A percentile compares a stretch with the other conserved stretches of the same genome.
These are phyloP conservation scores for Erysimum pusillum DNA, from an alignment of 441 rosid genomes.

Conservation along the genomic window DNA sequence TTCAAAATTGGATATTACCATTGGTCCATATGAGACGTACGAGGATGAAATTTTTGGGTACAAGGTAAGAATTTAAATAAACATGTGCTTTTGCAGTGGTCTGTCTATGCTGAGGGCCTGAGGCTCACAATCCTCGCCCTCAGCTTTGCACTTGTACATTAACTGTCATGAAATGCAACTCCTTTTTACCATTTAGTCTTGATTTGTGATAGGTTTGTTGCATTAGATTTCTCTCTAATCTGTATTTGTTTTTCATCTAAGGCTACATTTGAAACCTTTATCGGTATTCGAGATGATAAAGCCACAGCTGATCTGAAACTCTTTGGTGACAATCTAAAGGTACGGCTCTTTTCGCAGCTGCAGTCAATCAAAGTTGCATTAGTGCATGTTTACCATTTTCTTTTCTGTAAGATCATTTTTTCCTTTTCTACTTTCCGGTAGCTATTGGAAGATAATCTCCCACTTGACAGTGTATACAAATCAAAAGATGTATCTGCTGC, in stretches of 20 bases:
- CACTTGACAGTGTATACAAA: constrained; percentile 78
- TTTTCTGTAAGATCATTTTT: constrained; percentile 36
- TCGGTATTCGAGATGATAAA: constrained; percentile 86
- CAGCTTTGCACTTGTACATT: constrained; percentile 11
- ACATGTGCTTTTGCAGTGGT: not conserved
- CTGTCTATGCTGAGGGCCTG: not conserved
- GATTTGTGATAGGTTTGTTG: not conserved
- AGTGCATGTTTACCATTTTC: not conserved
- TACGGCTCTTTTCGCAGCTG: constrained; percentile 41
- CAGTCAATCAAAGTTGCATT: constrained; percentile 18
- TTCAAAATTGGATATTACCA: constrained; percentile 88
- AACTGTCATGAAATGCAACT: not conserved
- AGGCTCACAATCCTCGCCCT: not conserved
- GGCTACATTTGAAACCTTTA: constrained; percentile 93
- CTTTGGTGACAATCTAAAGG: constrained; percentile 91
- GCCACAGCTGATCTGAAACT: constrained; percentile 88
- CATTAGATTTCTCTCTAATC: constrained; percentile 22
- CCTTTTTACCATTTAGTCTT: not conserved
- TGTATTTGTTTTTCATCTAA: constrained; percentile 31
- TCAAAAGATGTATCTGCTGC: constrained; percentile 83
- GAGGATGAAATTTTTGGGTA: constrained; percentile 88
- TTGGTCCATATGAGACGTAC: constrained; percentile 97
- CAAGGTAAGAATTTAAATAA: constrained; percentile 63
- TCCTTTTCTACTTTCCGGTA: constrained; percentile 39
- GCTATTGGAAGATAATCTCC: constrained; percentile 92